These are phyloP conservation scores for Chionographis japonica DNA, from an alignment of 106 monocot genomes.

Conservation along the genomic window DNA sequence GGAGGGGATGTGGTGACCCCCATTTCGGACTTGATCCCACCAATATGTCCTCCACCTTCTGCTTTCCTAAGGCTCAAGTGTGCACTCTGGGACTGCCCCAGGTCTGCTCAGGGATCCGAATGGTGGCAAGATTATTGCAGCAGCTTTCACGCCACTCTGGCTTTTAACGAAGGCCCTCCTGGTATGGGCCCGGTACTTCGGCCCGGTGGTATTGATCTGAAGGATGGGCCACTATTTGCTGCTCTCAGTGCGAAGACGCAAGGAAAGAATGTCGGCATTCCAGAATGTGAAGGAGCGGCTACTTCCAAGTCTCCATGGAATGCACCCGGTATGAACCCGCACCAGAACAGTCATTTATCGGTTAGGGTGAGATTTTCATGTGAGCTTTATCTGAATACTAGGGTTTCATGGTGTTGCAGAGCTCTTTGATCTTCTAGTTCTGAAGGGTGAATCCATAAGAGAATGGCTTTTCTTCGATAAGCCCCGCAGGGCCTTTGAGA, in stretches of 20 bases:
- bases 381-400: no score
- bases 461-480: slow-evolving; percentile 11
- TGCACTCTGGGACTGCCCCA: slow-evolving; percentile 46
- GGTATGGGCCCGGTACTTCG: slow-evolving; percentile 36
- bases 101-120: slow-evolving; percentile 34
- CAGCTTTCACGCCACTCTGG: slow-evolving; percentile 29
- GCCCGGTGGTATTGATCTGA: slow-evolving; percentile 44
- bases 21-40: slow-evolving; percentile 23
- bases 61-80: slow-evolving; percentile 39
- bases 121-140: slow-evolving; percentile 37
- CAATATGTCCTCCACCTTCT: slow-evolving; percentile 40
- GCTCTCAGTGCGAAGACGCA: slow-evolving; percentile 33
- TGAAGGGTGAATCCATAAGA: slow-evolving; percentile 1
- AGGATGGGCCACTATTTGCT: slow-evolving; percentile 44
- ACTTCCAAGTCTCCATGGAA: slow-evolving; percentile 48
- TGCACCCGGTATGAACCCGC: slow-evolving; percentile 26
- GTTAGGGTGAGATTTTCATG: no score
- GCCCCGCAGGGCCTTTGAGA: slow-evolving; percentile 8
- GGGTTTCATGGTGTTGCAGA: slow-evolving; percentile 17
- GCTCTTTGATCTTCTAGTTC: slow-evolving; percentile 32
- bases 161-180: slow-evolving; percentile 40
- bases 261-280: slow-evolving; percentile 43
- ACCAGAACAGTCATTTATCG: not conserved
- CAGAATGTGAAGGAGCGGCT: slow-evolving; percentile 43
- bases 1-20: slow-evolving; percentile 7